Percentiles rank a stretch among this genome's conserved stretches.
Conservation (phyloP, 495 filamentous ascomycete species). For the Neurospora cerealis region DNA sequence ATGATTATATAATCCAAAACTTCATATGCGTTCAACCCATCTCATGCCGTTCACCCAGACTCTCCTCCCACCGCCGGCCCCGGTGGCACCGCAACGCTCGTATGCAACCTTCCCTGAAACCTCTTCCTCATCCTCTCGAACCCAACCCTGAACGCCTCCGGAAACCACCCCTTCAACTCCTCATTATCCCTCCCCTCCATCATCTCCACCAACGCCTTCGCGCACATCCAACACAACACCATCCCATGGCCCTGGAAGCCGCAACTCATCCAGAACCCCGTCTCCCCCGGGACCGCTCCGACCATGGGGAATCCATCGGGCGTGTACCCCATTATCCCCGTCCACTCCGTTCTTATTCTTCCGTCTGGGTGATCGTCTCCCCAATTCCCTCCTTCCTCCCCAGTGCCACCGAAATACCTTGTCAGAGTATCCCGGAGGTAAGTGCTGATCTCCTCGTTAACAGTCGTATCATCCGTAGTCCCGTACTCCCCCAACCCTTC, state of each 20-base stretch:
- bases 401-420: conserved; percentile 44
- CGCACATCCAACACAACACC: conserved; percentile 48
- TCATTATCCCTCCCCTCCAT: conserved; percentile 30
- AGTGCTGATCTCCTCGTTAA: conserved; percentile 43
- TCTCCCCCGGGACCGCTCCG: conserved; percentile 31
- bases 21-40: neutral
- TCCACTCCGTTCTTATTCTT: conserved; percentile 51
- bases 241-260: conserved; percentile 53
- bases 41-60: neutral
- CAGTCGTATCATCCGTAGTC: conserved; percentile 46
- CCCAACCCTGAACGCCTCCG: conserved; percentile 35
- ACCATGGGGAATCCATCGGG: conserved; percentile 49
- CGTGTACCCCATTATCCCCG: conserved; percentile 51
- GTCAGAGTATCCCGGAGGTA: conserved; percentile 38
- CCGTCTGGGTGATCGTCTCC: conserved; percentile 47
- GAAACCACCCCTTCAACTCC: conserved; percentile 39
- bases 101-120: conserved; percentile 33
- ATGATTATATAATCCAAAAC: neutral
- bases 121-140: conserved; percentile 32
- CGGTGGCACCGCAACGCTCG: neutral
- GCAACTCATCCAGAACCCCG: conserved; percentile 39
- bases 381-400: conserved; percentile 26
- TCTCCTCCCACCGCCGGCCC: neutral
- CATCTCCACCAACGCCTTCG: conserved; percentile 42
- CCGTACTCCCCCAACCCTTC: conserved; percentile 41